Percentiles rank a stretch among this genome's conserved stretches.
Conservation (phyloP, 371 early-diverging fungal genomes). For the Polyrhizophydium stewartii region DNA sequence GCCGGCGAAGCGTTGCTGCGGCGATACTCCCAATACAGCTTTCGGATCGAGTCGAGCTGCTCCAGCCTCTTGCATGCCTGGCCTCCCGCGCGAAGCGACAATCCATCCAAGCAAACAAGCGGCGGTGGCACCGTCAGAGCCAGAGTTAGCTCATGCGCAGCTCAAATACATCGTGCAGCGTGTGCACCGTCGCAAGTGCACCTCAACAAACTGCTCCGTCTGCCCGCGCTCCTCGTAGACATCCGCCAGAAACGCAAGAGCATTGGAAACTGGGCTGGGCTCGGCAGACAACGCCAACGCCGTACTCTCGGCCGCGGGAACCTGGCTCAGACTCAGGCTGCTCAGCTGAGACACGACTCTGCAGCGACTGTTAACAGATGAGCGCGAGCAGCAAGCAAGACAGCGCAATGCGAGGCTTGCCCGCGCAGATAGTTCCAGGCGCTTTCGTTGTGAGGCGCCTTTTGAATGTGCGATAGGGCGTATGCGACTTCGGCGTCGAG, state of each 20-base stretch:
- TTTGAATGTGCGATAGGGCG: constrained; percentile 57
- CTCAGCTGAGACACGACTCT: not conserved
- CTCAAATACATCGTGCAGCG: too few relatives aligned
- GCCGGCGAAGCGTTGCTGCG: not conserved
- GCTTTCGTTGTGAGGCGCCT: constrained; percentile 85
- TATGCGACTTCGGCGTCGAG: constrained; percentile 64
- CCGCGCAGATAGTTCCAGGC: constrained; percentile 82
- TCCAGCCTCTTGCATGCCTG: constrained; percentile 53
- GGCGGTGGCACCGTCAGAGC: not conserved
- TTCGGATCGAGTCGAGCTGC: constrained; percentile 60
- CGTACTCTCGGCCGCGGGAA: not conserved
- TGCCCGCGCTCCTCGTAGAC: constrained; percentile 21
- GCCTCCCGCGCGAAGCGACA: not conserved
- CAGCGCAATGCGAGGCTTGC: constrained; percentile 1
- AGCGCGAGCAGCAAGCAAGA: too few relatives aligned
- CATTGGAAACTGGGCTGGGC: constrained; percentile 7
- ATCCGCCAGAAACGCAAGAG: constrained; percentile 20
- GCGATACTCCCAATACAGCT: constrained; percentile 72
- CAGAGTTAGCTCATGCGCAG: too few relatives aligned
- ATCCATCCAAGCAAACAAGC: not conserved
- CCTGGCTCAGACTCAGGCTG: not conserved
- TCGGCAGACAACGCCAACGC: not conserved
- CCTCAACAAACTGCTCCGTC: constrained; percentile 35
- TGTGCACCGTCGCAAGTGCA: too few relatives aligned
- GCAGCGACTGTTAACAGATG: not conserved